Percentiles rank a stretch among this genome's conserved stretches.
These are phyloP conservation scores for Tulasnella sp. DNA, from an alignment of 768 basidiomycete species.

Conservation along the genomic window DNA sequence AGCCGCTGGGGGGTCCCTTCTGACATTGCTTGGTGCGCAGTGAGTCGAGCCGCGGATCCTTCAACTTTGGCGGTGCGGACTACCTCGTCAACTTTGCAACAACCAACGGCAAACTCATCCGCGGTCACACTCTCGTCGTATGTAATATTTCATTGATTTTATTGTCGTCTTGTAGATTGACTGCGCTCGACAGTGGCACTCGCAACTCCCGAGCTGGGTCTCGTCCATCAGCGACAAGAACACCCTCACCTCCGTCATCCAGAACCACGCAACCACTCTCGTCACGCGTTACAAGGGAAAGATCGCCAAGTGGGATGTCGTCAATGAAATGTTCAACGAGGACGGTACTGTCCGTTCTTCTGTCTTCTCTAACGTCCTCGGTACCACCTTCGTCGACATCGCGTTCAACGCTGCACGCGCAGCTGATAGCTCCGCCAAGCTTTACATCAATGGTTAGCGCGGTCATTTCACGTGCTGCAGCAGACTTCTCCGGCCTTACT, in stretches of 20 bases:
- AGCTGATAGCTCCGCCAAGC: conserved; percentile 34
- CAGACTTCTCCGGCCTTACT: too few relatives aligned
- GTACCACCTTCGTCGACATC: conserved; percentile 36
- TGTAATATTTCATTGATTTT: neutral
- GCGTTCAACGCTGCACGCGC: conserved; percentile 43
- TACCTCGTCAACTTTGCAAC: conserved; percentile 15
- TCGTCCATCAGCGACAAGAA: conserved; percentile 1
- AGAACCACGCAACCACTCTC: conserved; percentile 14
- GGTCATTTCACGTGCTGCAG: neutral
- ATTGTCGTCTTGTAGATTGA: neutral
- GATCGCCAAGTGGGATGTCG: conserved; percentile 1
- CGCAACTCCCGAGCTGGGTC: conserved; percentile 14
- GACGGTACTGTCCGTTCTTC: conserved; percentile 37
- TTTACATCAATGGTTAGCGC: neutral
- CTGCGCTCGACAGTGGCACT: neutral
- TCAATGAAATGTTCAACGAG: conserved; percentile 40
- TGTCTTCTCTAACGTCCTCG: conserved; percentile 34
- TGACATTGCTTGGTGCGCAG: neutral
- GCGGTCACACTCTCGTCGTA: conserved; percentile 14
- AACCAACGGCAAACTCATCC: conserved; percentile 12
- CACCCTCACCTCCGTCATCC: conserved; percentile 15
- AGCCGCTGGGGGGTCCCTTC: too few relatives aligned
- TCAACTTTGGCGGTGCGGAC: conserved; percentile 14
- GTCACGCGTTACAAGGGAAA: conserved; percentile 14
- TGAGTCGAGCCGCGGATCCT: conserved; percentile 1